Percentiles rank a stretch among this genome's conserved stretches.
Evolutionary conservation across 495 filamentous ascomycete species (phyloP).

Genomic region (Aspergillus carlsbadensis): DNA sequence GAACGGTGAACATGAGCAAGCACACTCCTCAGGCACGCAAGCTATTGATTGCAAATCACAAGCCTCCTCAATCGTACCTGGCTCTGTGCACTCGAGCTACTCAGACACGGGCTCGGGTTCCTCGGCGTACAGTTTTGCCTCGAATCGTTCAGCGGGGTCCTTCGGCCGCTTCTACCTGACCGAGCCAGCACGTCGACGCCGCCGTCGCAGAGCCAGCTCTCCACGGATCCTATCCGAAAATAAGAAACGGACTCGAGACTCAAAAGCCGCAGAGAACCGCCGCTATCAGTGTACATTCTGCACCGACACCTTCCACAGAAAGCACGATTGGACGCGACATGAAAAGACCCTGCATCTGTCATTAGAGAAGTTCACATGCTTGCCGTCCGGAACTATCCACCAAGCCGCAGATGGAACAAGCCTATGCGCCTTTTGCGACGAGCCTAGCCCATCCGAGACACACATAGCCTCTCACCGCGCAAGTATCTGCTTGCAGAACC

Average conservation of each 20-base stretch:
- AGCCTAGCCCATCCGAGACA: constrained; percentile 11
- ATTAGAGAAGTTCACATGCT: constrained; percentile 73
- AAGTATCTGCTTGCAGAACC: constrained; percentile 62
- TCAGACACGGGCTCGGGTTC: constrained; percentile 1
- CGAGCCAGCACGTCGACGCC: constrained; percentile 34
- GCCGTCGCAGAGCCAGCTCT: background rate
- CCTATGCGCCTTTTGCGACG: constrained; percentile 25
- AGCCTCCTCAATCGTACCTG: constrained; percentile 29
- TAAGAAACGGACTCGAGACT: constrained; percentile 27
- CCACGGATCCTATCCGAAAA: constrained; percentile 50
- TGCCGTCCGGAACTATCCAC: constrained; percentile 32
- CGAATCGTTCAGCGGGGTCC: too few species aligned
- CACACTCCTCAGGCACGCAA: too few species aligned
- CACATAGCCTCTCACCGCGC: constrained; percentile 50
- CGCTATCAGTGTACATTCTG: constrained; percentile 67
- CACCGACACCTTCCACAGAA: constrained; percentile 73
- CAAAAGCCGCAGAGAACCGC: constrained; percentile 39
- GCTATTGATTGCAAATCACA: too few species aligned
- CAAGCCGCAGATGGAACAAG: constrained; percentile 44
- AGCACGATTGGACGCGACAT: constrained; percentile 50
- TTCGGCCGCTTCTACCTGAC: too few species aligned
- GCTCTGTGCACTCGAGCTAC: constrained; percentile 7
- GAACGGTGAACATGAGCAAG: constrained; percentile 53
- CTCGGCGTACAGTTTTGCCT: too few species aligned
- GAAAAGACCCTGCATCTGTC: constrained; percentile 76